Base-by-base conservation (phyloP, 129 eudicot species). In the Flaveria trinervia region DNA sequence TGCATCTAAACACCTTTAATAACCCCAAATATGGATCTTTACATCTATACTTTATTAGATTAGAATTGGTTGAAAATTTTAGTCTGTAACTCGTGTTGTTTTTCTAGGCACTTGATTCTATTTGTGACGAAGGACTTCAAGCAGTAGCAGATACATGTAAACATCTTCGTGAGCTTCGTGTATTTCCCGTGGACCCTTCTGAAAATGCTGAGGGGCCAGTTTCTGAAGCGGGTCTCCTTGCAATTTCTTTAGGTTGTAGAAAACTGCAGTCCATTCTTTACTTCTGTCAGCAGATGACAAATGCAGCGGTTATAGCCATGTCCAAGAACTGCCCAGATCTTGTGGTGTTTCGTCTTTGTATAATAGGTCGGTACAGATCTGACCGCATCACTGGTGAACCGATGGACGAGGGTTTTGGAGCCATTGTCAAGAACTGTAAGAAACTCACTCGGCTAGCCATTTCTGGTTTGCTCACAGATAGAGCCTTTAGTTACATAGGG, bases 381-480 rank as follows among this genome's bases (percentile, higher is more conserved):
- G 96, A 90, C 66, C 89, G 77, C 8, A 48, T 67, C 50, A 90
- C 96, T 4, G 82, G 85, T 18, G 88, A 90, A 17, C 92, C 96
- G 48, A 88, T 90, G 96, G 96, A 90, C 3, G 90, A 88, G 77
- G 96, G 96, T 45, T 90, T 90, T 68, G 96, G 96, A 77, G 96
- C 96, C 81, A 90, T 90, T 41, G 96, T 90, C 43, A 85, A 88
- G 85, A 90, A 90, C 79, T 90, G 96, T 45, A 90, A 85, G 85
- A 88, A 90, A 82, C 96, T 90, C 26, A 90, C 96, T 0, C 84
- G 96, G 43, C 80, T 90, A 46, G 96, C 96, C 7, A 84, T 88
- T 8, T 90, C 96, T 33, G 96, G 96, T 18, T 45, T 90, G 67
- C 70, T 90, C 41, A 90, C 96, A 0, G 96, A 90, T 70, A 71